These are phyloP conservation scores for Colletotrichum melonis DNA, from an alignment of 2,329 filamentous ascomycete genomes.

Conservation along the genomic window DNA sequence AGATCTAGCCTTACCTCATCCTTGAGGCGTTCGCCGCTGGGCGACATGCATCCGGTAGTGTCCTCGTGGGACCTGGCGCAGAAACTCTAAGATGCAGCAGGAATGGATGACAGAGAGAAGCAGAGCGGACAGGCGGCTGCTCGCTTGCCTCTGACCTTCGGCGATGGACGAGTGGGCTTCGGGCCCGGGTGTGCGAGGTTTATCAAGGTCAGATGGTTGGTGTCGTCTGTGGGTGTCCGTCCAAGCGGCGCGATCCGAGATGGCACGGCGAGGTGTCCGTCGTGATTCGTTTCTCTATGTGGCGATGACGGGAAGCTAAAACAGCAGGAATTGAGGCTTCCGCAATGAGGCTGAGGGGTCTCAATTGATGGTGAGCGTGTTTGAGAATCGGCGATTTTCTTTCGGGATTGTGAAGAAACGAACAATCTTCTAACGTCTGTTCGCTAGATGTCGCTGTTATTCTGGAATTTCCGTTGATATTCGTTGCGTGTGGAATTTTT, in stretches of 20 bases:
- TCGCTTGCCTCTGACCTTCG: constrained; percentile 5
- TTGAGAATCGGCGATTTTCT: constrained; percentile 6
- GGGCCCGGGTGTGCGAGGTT: constrained; percentile 23
- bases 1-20: constrained; percentile 61
- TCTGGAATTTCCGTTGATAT: background rate
- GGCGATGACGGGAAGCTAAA: constrained; percentile 27
- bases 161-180: constrained; percentile 21
- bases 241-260: constrained; percentile 30
- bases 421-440: constrained; percentile 18
- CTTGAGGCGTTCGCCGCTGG: constrained; percentile 59
- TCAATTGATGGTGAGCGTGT: constrained; percentile 26
- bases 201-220: constrained; percentile 32
- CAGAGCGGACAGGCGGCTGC: background rate
- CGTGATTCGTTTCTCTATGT: constrained; percentile 6
- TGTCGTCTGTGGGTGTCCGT: constrained; percentile 26
- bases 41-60: constrained; percentile 49
- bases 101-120: constrained; percentile 5
- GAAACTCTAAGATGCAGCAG: background rate
- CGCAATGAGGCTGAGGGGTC: constrained; percentile 30
- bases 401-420: background rate
- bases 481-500: background rate
- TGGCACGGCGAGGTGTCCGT: constrained; percentile 8
- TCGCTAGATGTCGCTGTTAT: background rate
- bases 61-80: constrained; percentile 32
- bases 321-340: constrained; percentile 13